A percentile compares a stretch with the other conserved stretches of the same genome.
phyloP scores from a whole-genome alignment of 176 grass and related monocot genomes.

The Avena atlantica region DNA sequence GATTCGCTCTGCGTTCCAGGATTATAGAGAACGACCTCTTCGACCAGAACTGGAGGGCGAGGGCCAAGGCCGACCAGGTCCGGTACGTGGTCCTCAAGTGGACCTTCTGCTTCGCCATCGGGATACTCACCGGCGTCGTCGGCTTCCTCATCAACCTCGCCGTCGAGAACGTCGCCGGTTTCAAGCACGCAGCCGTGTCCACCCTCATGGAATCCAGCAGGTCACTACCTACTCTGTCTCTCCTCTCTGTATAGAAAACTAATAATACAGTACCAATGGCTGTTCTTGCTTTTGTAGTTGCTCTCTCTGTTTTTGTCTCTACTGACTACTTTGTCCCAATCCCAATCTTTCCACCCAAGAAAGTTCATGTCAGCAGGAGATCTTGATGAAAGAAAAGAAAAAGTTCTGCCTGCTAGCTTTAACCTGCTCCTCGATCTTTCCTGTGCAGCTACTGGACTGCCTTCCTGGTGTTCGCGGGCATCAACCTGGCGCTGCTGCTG shows the following conservation, averaged over 20 bases:
- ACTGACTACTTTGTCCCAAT: background rate
- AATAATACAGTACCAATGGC: background rate
- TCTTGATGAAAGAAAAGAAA: background rate
- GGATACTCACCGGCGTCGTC: slow-evolving; percentile 59
- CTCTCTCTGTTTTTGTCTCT: slow-evolving; percentile 23
- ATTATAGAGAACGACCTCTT: slow-evolving; percentile 94
- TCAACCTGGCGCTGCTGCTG: slow-evolving; percentile 74
- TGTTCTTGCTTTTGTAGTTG: slow-evolving; percentile 12
- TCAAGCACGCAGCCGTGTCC: slow-evolving; percentile 72
- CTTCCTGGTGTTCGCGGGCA: slow-evolving; percentile 68
- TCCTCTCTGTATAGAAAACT: background rate
- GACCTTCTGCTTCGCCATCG: slow-evolving; percentile 86
- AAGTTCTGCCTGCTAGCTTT: background rate
- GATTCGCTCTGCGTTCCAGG: slow-evolving; percentile 30
- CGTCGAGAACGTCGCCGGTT: slow-evolving; percentile 85
- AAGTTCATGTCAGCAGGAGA: background rate
- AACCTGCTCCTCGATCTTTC: background rate
- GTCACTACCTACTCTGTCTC: slow-evolving; percentile 14
- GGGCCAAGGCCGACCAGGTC: slow-evolving; percentile 57
- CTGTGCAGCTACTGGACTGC: slow-evolving; percentile 73
- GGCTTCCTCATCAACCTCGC: slow-evolving; percentile 93
- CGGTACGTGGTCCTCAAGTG: slow-evolving; percentile 87
- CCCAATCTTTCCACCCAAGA: background rate
- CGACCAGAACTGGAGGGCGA: slow-evolving; percentile 89
- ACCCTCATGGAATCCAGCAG: slow-evolving; percentile 68